Base-by-base conservation (phyloP, 2,329 filamentous ascomycete species). In the Herpotrichia juniperi region DNA sequence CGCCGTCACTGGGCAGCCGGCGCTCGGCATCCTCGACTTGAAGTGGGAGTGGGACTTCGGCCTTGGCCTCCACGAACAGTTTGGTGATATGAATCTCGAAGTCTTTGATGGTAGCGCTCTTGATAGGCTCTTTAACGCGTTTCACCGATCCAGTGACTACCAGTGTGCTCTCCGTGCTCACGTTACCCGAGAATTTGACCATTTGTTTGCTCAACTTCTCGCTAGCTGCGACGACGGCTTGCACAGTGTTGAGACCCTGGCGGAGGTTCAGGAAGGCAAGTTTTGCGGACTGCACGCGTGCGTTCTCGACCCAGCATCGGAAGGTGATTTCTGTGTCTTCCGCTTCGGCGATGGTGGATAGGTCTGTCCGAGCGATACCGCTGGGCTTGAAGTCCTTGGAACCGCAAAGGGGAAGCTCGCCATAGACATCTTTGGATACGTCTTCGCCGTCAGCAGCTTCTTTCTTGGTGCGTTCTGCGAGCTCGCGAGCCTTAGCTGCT, bases 11-110 rank as follows among this genome's bases (percentile, higher is more conserved):
- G 1, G 79, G 79, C 28, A 81, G 69, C 3, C 79, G 77, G 46
- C 79, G 72, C 58, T 81, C 80, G 4, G 79, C 79, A 61, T 83
- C 81, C 26, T 78, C 77, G 44, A 81, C 76, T 57, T 80, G 85
- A 69, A 88, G 82, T 8, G 86, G 86, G 35, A 88, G 76, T 62
- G 81, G 78, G 46, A 82, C 76, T 28, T 83, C 78, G 16, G 86
- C 84, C 67, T 83, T 79, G 42, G 90, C 85, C 63, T 96, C 82
- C 54, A 93, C 78, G 76, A 88, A 97, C 66, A 91, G 83, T 80
- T 93, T 96, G 63, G 83, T 85, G 68, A 97, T 86, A 78, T 97
- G 93, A 43, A 97, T 83, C 80, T 97, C 94, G 63, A 88, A 86
- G 64, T 88, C 81, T 62, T 86, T 85, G 49, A 97, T 88, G 14